phyloP scores from a whole-genome alignment of 2,329 filamentous ascomycete genomes.

The Cercospora janseana region DNA sequence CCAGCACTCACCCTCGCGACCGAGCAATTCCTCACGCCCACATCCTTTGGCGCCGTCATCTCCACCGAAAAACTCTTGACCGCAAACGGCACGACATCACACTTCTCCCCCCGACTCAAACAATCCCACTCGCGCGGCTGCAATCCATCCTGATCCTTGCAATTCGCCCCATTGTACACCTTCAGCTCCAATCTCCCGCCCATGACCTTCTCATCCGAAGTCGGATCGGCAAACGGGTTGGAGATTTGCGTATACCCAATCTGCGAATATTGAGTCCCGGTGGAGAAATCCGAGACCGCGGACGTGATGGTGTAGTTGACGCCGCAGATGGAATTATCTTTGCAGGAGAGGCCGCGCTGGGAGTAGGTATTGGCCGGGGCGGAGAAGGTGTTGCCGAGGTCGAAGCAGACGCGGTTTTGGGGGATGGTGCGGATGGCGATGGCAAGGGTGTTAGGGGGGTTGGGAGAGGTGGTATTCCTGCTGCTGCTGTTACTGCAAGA shows the following conservation, averaged over 20 bases:
- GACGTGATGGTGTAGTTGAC: conserved; percentile 18
- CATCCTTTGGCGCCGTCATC: conserved; percentile 19
- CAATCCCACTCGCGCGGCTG: conserved; percentile 14
- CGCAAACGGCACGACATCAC: conserved; percentile 12
- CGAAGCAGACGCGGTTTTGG: conserved; percentile 14
- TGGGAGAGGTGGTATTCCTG: conserved; percentile 47
- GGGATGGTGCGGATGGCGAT: conserved; percentile 40
- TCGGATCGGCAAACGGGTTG: conserved; percentile 11
- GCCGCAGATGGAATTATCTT: conserved; percentile 11
- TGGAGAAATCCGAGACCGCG: conserved; percentile 1
- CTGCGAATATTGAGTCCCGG: conserved; percentile 7
- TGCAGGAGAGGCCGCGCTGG: conserved; percentile 5
- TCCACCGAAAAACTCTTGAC: conserved; percentile 18
- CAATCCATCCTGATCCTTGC: conserved; percentile 10
- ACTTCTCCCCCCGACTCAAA: conserved; percentile 8
- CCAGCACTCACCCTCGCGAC: conserved; percentile 9
- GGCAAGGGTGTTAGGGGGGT: conserved; percentile 47
- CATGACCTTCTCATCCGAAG: neutral
- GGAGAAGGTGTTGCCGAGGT: conserved; percentile 17
- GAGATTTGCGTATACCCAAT: conserved; percentile 15
- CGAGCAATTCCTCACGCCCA: conserved; percentile 16
- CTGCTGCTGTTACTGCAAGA: conserved; percentile 53
- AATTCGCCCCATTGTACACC: conserved; percentile 14
- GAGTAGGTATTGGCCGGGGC: conserved; percentile 10
- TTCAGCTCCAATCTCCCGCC: conserved; percentile 14